Conservation (phyloP, 352 stramenopile genomes). For the Nothophytophthora sp. region DNA sequence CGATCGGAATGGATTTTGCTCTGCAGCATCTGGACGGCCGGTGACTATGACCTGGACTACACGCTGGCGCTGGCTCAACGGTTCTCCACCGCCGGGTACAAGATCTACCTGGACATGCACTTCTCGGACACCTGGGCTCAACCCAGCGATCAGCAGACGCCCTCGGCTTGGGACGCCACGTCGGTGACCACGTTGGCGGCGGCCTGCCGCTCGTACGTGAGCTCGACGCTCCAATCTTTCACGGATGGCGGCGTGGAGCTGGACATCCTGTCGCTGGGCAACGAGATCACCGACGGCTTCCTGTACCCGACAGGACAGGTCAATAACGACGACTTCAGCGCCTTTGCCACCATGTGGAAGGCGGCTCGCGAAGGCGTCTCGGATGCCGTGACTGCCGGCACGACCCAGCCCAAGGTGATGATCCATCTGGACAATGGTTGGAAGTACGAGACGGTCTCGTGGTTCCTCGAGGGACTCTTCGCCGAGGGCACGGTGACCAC, state of each 20-base stretch:
- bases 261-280: constrained; percentile 11
- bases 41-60: constrained; percentile 5
- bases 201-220: constrained; percentile 10
- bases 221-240: constrained; percentile 14
- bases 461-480: constrained; percentile 19
- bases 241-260: constrained; percentile 11
- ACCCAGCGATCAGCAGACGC: constrained; percentile 1
- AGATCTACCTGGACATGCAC: constrained; percentile 20
- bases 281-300: constrained; percentile 17
- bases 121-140: constrained; percentile 20
- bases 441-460: constrained; percentile 18
- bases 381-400: constrained; percentile 7
- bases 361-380: constrained; percentile 15
- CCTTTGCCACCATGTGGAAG: constrained; percentile 15
- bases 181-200: constrained; percentile 5
- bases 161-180: constrained; percentile 4
- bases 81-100: constrained; percentile 10
- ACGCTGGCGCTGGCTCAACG: constrained; percentile 7
- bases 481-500: constrained; percentile 9
- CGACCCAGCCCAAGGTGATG: constrained; percentile 17
- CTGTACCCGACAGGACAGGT: constrained; percentile 11
- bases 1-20: background rate
- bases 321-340: constrained; percentile 10
- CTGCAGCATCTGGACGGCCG: constrained; percentile 6
- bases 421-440: constrained; percentile 24